Evolutionary conservation across 202 grass and related monocot species (phyloP).

Genomic region (Alloteropsis angusta): DNA sequence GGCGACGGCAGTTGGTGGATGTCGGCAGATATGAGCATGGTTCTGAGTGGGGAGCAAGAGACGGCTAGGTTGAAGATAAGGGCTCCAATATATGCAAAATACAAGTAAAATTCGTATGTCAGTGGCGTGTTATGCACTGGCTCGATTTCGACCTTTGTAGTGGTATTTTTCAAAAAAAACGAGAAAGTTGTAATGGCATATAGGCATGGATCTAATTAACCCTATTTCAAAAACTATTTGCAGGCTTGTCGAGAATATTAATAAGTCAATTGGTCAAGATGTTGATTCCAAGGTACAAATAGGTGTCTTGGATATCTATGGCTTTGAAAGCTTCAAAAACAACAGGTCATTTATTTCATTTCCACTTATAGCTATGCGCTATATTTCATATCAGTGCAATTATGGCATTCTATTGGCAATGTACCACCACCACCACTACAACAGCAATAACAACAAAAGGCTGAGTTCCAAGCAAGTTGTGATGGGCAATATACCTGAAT

Average conservation of each 20-base stretch:
- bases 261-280: slow-evolving; percentile 98
- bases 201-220: not conserved
- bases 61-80: not conserved
- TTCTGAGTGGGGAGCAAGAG: not conserved
- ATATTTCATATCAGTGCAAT: not conserved
- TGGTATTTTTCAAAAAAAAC: not conserved
- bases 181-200: not conserved
- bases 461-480: not conserved
- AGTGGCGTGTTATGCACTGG: not conserved
- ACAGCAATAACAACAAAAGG: not conserved
- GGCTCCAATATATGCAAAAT: not conserved
- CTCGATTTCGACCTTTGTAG: not conserved
- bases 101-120: not conserved
- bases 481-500: not conserved
- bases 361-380: not conserved
- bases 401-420: slow-evolving; percentile 9
- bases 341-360: slow-evolving; percentile 49
- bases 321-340: slow-evolving; percentile 93
- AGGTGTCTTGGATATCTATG: slow-evolving; percentile 98
- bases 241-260: slow-evolving; percentile 98
- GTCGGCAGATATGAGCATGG: not conserved
- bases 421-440: not conserved
- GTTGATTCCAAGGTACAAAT: slow-evolving; percentile 84
- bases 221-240: slow-evolving; percentile 13
- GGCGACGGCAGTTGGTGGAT: not conserved